Base-by-base conservation (phyloP, 306 rosid genomes). In the Lotus japonicus region DNA sequence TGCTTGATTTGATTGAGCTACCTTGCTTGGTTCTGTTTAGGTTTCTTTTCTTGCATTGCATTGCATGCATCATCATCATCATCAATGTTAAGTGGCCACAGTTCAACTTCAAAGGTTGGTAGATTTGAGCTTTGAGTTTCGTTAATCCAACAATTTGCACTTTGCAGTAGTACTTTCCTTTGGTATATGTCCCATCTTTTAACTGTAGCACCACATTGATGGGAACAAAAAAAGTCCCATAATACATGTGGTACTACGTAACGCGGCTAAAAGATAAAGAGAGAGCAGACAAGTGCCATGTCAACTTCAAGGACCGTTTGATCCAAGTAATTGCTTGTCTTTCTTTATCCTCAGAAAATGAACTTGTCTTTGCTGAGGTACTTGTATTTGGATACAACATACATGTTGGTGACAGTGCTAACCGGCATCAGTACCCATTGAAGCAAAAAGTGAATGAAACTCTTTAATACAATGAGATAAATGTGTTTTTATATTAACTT, bases 31-130 rank as follows among this genome's bases (percentile, higher is more conserved):
- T 58, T 68, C 80, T 80, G 79, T 80, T 58, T 61, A 73, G 38
- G 77, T 76, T 82, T 72, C 82, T 68, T 76, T 85, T 67, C 53
- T 78, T 64, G 74, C 74, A 72, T 78, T 64, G 74, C 74, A 72
- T 74, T 64, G 76, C 78, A 78, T 78, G 78, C 80, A 79, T 68
- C 75, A 51, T 81, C 89, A 21, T 21, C 23, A 68, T 77, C 62
- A 81, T 82, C 80, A 80, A 87, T 77, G 84, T 78, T 41, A 53
- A 77, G 85, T 86, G 89, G 91, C 72, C 84, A 78, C 80, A 80
- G 84, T 85, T 85, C 59, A 74, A 80, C 84, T 85, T 85, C 59
- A 74, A 69, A 74, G 78, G 4, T 54, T 56, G 45, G 17, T 55
- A 50, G 70, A 60, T 71, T 78, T 71, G 69, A 72, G 74, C 66